Evolutionary conservation across 805 yeast genomes (phyloP), one percentile per base, ranked within the genome.

Genomic region (Wickerhamia fluorescens): DNA sequence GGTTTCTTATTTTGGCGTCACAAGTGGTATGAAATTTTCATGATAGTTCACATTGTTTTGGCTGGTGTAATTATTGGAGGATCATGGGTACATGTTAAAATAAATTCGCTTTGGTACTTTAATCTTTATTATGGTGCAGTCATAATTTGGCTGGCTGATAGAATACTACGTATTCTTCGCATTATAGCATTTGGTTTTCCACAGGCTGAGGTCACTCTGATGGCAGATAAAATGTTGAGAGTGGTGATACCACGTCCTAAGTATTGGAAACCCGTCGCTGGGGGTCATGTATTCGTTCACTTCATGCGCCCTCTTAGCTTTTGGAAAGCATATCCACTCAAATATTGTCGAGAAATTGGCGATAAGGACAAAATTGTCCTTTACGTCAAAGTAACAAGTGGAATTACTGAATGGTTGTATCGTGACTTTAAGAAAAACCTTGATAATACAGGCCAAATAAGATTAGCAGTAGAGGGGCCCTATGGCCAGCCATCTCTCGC

Each of bases 141-240:
- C 35, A 78, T 73, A 0, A 59, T 85, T 6, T 86, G 95, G 95
- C 66, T 60, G 2, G 63, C 74, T 39, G 94, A 86, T 46, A 60
- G 88, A 31, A 35, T 73, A 0, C 44, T 71, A 9, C 66, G 95
- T 38, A 35, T 77, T 7, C 55, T 66, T 1, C 66, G 85, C 29
- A 50, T 84, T 2, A 30, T 68, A 9, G 45, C 57, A 18, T 78
- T 79, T 37, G 95, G 95, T 5, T 73, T 68, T 14, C 69, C 73
- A 16, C 46, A 58, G 7, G 81, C 79, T 2, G 39, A 55, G 3
- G 62, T 68, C 14, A 41, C 48, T 13, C 45, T 70, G 6, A 44
- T 52, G 14, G 62, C 61, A 13, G 64, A 58, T 24, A 65, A 75
- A 25, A 56, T 74, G 1, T 55, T 75, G 24, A 63, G 66, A 37